These are phyloP conservation scores for Pontederia crassipes DNA, from an alignment of 176 grass and related monocot genomes.

Conservation along the genomic window DNA sequence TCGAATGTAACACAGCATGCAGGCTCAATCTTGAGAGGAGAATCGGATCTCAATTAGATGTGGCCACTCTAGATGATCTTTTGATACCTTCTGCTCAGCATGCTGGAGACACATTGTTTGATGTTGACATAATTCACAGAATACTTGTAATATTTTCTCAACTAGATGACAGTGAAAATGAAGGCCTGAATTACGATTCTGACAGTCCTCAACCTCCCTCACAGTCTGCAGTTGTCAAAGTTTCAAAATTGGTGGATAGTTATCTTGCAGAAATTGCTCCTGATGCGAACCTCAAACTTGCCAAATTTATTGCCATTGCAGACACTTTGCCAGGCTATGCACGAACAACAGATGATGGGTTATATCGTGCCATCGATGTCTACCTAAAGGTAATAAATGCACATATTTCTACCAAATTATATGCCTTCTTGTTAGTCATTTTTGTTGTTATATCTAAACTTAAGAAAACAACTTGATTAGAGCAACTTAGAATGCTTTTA, in stretches of 20 bases:
- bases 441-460: not conserved
- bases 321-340: constrained; percentile 51
- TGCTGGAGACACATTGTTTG: constrained; percentile 52
- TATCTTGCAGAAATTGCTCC: constrained; percentile 67
- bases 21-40: constrained; percentile 39
- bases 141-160: constrained; percentile 55
- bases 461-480: not conserved
- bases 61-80: constrained; percentile 34
- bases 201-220: constrained; percentile 18
- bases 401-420: not conserved
- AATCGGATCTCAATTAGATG: constrained; percentile 34
- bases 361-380: constrained; percentile 63
- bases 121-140: constrained; percentile 49
- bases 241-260: constrained; percentile 40
- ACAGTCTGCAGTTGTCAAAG: constrained; percentile 28
- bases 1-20: constrained; percentile 25
- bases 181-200: constrained; percentile 15
- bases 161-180: constrained; percentile 36
- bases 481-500: too few species aligned
- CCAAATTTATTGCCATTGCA: constrained; percentile 38
- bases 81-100: constrained; percentile 22
- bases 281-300: constrained; percentile 52
- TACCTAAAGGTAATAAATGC: constrained; percentile 41
- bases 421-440: constrained; percentile 1
- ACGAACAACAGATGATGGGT: constrained; percentile 39